Conservation (phyloP, 2,329 filamentous ascomycete species). For the Fusarium concolor region DNA sequence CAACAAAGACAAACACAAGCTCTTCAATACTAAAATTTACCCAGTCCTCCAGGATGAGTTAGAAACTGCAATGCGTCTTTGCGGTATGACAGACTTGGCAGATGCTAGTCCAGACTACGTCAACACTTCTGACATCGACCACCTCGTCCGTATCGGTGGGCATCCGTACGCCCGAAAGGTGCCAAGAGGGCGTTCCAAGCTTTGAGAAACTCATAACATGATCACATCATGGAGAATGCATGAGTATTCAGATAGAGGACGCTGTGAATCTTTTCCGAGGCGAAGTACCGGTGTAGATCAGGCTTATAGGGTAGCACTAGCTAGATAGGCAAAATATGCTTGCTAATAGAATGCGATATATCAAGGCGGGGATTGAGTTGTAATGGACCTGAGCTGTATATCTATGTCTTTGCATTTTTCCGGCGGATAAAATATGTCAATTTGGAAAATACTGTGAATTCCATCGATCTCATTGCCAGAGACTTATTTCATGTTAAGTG, state of each 20-base stretch:
- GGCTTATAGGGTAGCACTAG: not conserved
- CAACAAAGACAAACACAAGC: too few species aligned
- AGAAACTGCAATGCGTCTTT: slow-evolving; percentile 4
- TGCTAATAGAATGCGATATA: too few species aligned
- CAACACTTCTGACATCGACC: slow-evolving; percentile 1
- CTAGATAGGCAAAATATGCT: not conserved
- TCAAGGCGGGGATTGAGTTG: not conserved
- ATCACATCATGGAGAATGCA: not conserved
- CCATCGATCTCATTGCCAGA: too few species aligned
- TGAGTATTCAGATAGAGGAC: not conserved
- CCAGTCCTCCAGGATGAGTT: not conserved
- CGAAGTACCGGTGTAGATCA: not conserved
- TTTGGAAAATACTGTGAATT: too few species aligned
- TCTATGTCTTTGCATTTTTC: not conserved
- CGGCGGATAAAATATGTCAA: not conserved
- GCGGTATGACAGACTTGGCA: not conserved
- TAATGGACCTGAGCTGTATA: not conserved
- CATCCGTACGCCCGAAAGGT: slow-evolving; percentile 8
- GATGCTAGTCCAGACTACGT: slow-evolving; percentile 7
- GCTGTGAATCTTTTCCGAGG: not conserved
- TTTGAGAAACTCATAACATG: not conserved
- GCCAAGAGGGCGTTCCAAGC: not conserved
- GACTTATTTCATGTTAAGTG: too few species aligned
- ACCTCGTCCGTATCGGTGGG: not conserved
- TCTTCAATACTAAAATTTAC: not conserved